Evolutionary conservation across 2,329 filamentous ascomycete species (phyloP).

Genomic region (Cladorrhinum sp.): DNA sequence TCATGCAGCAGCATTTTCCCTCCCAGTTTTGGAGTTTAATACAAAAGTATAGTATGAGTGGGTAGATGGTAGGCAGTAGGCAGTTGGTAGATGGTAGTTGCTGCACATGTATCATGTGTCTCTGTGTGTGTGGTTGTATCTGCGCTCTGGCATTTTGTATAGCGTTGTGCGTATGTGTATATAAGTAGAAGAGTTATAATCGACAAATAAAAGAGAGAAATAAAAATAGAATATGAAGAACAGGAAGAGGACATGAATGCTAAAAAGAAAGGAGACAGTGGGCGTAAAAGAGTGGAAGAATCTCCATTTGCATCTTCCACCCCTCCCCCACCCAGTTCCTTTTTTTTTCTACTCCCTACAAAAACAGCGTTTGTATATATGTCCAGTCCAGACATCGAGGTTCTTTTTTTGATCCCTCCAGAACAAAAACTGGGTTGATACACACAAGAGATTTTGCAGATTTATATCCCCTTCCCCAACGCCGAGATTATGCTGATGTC

Average conservation of each 20-base stretch:
- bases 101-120: too few relatives aligned
- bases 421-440: slow-evolving; percentile 11
- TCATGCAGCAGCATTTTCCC: background rate
- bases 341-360: background rate
- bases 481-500: slow-evolving; percentile 38
- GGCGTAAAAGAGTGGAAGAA: background rate
- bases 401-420: background rate
- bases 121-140: background rate
- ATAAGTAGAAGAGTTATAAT: background rate
- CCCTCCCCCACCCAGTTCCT: background rate
- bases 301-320: slow-evolving; percentile 4
- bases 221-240: background rate
- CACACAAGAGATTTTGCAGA: slow-evolving; percentile 19
- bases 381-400: background rate
- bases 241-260: background rate
- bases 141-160: background rate
- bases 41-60: background rate
- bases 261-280: background rate
- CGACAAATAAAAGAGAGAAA: slow-evolving; percentile 4
- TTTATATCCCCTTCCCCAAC: slow-evolving; percentile 32
- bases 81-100: background rate
- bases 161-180: background rate
- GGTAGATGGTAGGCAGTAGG: background rate
- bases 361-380: slow-evolving; percentile 13
- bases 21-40: background rate